Conservation (phyloP, 2,329 filamentous ascomycete genomes). For the Colletotrichum agaves region DNA sequence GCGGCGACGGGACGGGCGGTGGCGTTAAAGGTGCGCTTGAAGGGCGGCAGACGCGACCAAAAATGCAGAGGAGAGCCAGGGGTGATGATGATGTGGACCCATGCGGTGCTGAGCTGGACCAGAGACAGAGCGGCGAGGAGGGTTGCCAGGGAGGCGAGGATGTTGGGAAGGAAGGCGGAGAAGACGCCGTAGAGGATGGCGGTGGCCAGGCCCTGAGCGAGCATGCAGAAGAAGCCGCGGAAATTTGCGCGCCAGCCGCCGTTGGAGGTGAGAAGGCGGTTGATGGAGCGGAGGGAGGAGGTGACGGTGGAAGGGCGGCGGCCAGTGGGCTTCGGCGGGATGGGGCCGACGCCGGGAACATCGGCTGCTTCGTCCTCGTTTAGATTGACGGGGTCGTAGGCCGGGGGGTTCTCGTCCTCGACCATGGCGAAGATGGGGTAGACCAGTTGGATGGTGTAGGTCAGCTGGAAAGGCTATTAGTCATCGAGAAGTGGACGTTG, state of each 20-base stretch:
- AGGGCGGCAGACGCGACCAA: conserved; percentile 75
- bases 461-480: conserved; percentile 48
- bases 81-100: conserved; percentile 89
- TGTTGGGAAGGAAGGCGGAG: conserved; percentile 53
- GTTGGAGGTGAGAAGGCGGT: conserved; percentile 67
- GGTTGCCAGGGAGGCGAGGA: conserved; percentile 60
- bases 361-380: conserved; percentile 52
- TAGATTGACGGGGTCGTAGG: conserved; percentile 62
- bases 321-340: conserved; percentile 43
- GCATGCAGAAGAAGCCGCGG: conserved; percentile 70
- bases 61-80: conserved; percentile 71
- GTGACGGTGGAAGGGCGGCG: conserved; percentile 55
- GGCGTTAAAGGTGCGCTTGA: conserved; percentile 72
- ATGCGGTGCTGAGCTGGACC: conserved; percentile 77
- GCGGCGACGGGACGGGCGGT: conserved; percentile 75
- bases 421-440: conserved; percentile 67
- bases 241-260: conserved; percentile 74
- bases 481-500: neutral
- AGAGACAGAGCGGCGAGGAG: conserved; percentile 70
- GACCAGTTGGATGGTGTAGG: conserved; percentile 62
- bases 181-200: conserved; percentile 57
- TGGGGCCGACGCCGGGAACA: conserved; percentile 40
- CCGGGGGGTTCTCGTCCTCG: conserved; percentile 66
- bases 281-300: conserved; percentile 61
- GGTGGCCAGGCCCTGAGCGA: conserved; percentile 52